Evolutionary conservation across 805 yeast genomes (phyloP).

Genomic region (Ogataea trehalophila): DNA sequence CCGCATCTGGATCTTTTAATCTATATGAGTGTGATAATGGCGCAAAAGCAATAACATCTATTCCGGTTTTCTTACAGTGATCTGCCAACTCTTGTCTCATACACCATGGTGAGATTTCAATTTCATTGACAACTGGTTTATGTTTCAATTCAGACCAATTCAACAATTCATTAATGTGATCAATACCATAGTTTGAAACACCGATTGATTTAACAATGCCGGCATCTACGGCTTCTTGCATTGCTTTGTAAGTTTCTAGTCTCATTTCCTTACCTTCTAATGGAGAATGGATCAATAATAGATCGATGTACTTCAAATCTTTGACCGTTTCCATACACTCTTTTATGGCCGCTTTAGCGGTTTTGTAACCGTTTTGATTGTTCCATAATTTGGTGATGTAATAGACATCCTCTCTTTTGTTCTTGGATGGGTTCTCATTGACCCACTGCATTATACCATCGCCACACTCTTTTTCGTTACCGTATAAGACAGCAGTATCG

Average conservation of each 20-base stretch:
- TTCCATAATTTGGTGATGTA: slow-evolving; percentile 78
- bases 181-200: slow-evolving; percentile 66
- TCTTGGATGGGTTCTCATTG: slow-evolving; percentile 29
- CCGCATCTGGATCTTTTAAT: slow-evolving; percentile 49
- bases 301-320: slow-evolving; percentile 62
- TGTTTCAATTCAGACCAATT: slow-evolving; percentile 48
- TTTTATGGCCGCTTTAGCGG: slow-evolving; percentile 54
- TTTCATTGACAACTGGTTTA: slow-evolving; percentile 73
- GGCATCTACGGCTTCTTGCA: slow-evolving; percentile 64
- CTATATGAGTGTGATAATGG: slow-evolving; percentile 65
- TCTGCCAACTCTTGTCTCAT: slow-evolving; percentile 61
- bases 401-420: slow-evolving; percentile 47
- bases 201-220: slow-evolving; percentile 66
- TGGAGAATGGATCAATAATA: slow-evolving; percentile 67
- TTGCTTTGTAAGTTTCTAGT: slow-evolving; percentile 62
- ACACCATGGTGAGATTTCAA: slow-evolving; percentile 83
- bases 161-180: slow-evolving; percentile 57
- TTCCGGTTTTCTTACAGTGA: slow-evolving; percentile 49
- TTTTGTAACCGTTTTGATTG: slow-evolving; percentile 52
- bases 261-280: slow-evolving; percentile 41
- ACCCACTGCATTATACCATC: slow-evolving; percentile 41
- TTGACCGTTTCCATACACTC: slow-evolving; percentile 49
- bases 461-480: slow-evolving; percentile 46
- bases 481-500: slow-evolving; percentile 45
- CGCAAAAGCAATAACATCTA: slow-evolving; percentile 70